Base-by-base conservation (phyloP, 805 yeast species). In the Myxozyma neglecta region DNA sequence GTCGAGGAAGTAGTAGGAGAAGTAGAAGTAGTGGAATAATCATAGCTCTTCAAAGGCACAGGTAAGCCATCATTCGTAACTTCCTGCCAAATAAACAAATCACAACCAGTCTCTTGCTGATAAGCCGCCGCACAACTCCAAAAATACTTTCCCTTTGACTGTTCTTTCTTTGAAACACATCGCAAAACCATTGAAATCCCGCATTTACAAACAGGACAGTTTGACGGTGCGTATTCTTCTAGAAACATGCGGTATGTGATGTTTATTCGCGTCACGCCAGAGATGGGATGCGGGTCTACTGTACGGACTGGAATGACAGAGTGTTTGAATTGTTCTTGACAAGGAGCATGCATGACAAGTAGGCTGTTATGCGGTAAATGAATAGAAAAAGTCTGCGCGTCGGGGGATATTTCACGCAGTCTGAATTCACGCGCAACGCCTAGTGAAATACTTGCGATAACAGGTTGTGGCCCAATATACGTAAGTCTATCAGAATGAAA, bases 401-500 rank as follows among this genome's bases (percentile, higher is more conserved):
- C 20, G 8, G 46, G 35, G 7, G 35, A 45, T 11, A 34, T 40
- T 44, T 61, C 51, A 7, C 62, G 57, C 47, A 63, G 54, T 36
- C 71, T 63, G 69, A 89, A 89, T 63, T 61, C 86, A 44, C 96
- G 76, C 0, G 88, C 82, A 2, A 86, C 82, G 0, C 96, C 96
- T 8, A 89, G 70, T 2, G 89, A 83, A 1, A 88, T 56, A 1
- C 92, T 85, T 0, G 86, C 90, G 52, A 89, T 83, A 43, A 79
- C 78, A 5, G 88, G 84, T 60, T 85, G 82, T 0, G 94, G 92
- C 0, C 96, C 96, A 24, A 88, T 79, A 53, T 84, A 79, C 0
- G 90, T 85, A 64, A 89, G 71, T 59, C 88, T 81, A 72, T 89
- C 96, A 1, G 91, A 85, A 71, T 89, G 96, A 83, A 86, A 88